Base-by-base conservation (phyloP, 345 rosid genomes). In the Durio zibethinus region DNA sequence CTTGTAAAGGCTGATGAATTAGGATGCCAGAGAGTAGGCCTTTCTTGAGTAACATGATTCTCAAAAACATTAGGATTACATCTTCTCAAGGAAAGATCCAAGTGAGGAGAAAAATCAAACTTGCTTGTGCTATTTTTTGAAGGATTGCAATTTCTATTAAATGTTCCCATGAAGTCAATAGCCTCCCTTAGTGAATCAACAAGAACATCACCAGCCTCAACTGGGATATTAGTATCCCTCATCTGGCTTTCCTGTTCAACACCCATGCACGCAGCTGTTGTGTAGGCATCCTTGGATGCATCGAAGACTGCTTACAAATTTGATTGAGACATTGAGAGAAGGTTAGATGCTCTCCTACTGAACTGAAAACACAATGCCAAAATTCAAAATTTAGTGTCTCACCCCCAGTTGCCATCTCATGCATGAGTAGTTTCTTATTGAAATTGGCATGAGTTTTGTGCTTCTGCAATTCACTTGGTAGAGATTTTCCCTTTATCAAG, bases 1-100 rank as follows among this genome's bases (percentile, higher is more conserved):
- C 91, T 83, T 7, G 94, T 84, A 80, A 95, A 95, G 78, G 99
- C 98, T 0, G 98, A 95, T 84, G 93, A 90, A 85, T 82, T 84
- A 53, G 98, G 94, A 53, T 89, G 98, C 83, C 85, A 84, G 50
- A 95, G 90, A 35, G 82, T 80, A 7, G 83, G 87, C 61, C 78
- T 82, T 76, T 88, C 92, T 78, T 86, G 92, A 11, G 84, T 74
- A 65, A 64, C 54, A 43, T 84, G 90, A 82, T 81, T 82, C 79
- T 86, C 93, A 7, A 85, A 83, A 64, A 82, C 72, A 67, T 77
- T 45, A 18, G 84, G 74, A 57, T 82, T 83, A 14, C 87, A 82
- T 84, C 95, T 86, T 83, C 84, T 90, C 82, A 95, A 81, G 79
- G 97, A 88, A 65, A 93, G 99, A 83, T 88, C 91, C 87, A 93